These are phyloP conservation scores for Musa schizocarpa DNA, from an alignment of 176 grass and related monocot species.

Conservation along the genomic window DNA sequence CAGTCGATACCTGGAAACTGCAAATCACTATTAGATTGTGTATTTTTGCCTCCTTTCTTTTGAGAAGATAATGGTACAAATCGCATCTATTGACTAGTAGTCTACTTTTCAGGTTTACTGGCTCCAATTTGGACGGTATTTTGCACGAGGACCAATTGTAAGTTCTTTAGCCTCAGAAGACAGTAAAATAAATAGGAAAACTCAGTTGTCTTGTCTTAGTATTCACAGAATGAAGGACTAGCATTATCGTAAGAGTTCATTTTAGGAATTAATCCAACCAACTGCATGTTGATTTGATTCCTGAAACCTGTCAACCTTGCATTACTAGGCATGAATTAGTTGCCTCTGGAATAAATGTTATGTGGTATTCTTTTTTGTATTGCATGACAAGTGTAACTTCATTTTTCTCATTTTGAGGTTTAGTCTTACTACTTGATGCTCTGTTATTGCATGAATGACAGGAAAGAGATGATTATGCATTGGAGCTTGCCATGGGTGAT, in stretches of 20 bases:
- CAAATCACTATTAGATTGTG: neutral
- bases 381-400: neutral
- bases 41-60: neutral
- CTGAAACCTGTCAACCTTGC: too few species aligned
- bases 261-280: too few species aligned
- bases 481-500: conserved; percentile 86
- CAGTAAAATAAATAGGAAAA: too few species aligned
- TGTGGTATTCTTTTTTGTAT: too few species aligned
- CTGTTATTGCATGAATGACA: conserved; percentile 13
- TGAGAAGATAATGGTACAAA: neutral
- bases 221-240: too few species aligned
- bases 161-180: conserved; percentile 12
- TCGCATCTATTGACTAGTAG: conserved; percentile 2
- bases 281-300: too few species aligned
- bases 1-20: neutral
- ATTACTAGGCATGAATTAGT: too few species aligned
- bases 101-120: conserved; percentile 60
- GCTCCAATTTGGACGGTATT: conserved; percentile 97
- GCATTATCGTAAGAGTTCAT: too few species aligned
- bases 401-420: neutral
- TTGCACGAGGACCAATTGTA: conserved; percentile 87
- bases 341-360: too few species aligned
- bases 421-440: neutral
- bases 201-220: too few species aligned
- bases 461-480: conserved; percentile 89